Evolutionary conservation across 306 rosid species (phyloP).

Genomic region (Ziziphus jujuba): DNA sequence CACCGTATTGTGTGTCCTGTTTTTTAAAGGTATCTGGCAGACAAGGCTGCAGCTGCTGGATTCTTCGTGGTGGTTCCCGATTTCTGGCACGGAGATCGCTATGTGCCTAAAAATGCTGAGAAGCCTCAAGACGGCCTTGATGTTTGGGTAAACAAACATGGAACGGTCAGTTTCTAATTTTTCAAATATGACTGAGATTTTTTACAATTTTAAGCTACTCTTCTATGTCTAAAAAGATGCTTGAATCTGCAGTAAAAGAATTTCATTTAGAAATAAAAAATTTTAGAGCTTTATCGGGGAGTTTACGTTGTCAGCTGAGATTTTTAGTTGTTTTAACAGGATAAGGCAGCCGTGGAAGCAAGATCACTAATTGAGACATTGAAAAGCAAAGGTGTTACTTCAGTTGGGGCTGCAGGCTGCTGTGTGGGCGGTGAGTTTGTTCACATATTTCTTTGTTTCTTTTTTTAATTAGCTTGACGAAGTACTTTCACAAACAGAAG

Average conservation of each 20-base stretch:
- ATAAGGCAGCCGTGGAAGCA: constrained; percentile 53
- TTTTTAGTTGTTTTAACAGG: constrained; percentile 35
- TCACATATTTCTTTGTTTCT: not conserved
- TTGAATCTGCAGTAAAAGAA: no score
- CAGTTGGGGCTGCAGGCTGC: constrained; percentile 62
- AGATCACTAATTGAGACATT: constrained; percentile 52
- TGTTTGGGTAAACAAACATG: constrained; percentile 44
- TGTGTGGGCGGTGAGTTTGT: constrained; percentile 78
- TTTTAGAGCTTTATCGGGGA: no score
- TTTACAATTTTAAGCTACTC: no score
- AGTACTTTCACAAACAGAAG: not conserved
- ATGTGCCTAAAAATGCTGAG: constrained; percentile 16
- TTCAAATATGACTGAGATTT: not conserved
- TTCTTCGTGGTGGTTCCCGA: constrained; percentile 67
- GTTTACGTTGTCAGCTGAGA: no score
- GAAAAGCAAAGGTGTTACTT: constrained; percentile 55
- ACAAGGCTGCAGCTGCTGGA: constrained; percentile 52
- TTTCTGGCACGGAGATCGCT: constrained; percentile 58
- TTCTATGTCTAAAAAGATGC: no score
- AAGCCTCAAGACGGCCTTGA: no score
- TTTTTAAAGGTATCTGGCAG: constrained; percentile 57
- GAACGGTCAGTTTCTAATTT: constrained; percentile 35
- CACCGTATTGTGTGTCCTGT: not conserved
- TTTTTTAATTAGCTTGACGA: not conserved
- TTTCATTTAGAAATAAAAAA: no score